Evolutionary conservation across 768 basidiomycete genomes (phyloP).

Genomic region (Trametes gibbosa): DNA sequence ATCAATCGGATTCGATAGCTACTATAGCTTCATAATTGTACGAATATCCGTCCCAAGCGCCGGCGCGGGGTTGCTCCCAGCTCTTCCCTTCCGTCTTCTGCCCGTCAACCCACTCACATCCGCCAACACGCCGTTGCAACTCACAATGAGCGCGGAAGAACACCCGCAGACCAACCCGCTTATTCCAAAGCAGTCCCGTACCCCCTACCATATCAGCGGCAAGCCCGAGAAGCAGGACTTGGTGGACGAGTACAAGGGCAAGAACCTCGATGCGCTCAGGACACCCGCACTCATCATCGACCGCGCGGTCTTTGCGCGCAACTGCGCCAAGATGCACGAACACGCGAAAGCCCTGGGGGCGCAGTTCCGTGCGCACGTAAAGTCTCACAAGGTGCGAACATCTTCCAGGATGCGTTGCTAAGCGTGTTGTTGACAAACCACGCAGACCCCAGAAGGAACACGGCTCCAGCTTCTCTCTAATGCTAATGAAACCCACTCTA

Average conservation of each 20-base stretch:
- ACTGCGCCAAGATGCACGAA: constrained; percentile 71
- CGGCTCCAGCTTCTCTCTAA: constrained; percentile 61
- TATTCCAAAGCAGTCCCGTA: constrained; percentile 43
- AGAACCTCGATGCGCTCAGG: constrained; percentile 52
- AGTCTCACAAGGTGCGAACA: constrained; percentile 68
- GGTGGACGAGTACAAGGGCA: constrained; percentile 55
- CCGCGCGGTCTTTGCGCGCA: constrained; percentile 64
- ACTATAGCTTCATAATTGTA: constrained; percentile 9
- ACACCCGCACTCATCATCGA: constrained; percentile 83
- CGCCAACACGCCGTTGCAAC: not conserved
- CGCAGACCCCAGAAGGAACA: constrained; percentile 69
- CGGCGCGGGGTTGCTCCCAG: not conserved
- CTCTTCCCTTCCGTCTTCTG: not conserved
- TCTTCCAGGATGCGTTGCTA: not conserved
- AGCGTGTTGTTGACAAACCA: not conserved
- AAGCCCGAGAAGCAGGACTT: constrained; percentile 50
- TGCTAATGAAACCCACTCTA: constrained; percentile 52
- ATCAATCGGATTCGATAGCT: constrained; percentile 20
- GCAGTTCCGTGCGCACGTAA: constrained; percentile 78
- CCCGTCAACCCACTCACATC: not conserved
- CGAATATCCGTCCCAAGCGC: not conserved
- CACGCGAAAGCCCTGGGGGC: constrained; percentile 67
- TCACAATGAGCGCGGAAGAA: constrained; percentile 17
- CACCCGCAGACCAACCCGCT: constrained; percentile 20
- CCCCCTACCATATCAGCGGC: constrained; percentile 39